Base-by-base conservation (phyloP, 2,329 filamentous ascomycete genomes). In the Metarhizium guizhouense region DNA sequence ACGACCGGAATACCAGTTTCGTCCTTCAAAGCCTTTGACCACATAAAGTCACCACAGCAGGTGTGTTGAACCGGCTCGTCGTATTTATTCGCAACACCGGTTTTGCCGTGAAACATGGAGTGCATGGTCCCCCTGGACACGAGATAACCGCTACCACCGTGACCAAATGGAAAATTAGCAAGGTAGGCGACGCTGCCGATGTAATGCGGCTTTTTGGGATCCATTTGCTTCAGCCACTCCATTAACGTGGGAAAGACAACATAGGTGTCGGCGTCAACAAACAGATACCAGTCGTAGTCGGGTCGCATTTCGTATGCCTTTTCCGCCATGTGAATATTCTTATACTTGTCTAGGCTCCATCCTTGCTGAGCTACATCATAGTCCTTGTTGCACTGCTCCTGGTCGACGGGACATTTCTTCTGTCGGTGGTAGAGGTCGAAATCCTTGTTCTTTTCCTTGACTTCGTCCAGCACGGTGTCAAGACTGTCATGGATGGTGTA, bases 261-360 rank as follows among this genome's bases (percentile, higher is more conserved):
- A 61, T 83, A 83, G 8, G 79, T 80, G 64, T 83, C 81, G 52
- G 79, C 78, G 54, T 84, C 81, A 58, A 83, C 72, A 59, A 81
- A 83, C 14, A 84, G 64, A 62, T 82, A 84, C 81, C 81, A 84
- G 60, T 82, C 77, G 56, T 76, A 76, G 56, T 72, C 63, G 10
- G 80, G 80, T 8, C 75, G 73, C 66, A 77, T 66, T 29, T 67
- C 62, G 61, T 76, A 83, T 0, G 77, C 67, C 67, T 81, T 79
- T 65, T 81, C 76, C 13, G 80, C 75, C 64, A 83, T 82, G 63
- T 82, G 80, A 49, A 82, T 70, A 64, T 82, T 83, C 67, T 84
- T 84, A 70, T 82, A 84, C 68, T 82, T 83, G 69, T 84, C 81
- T 43, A 84, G 65, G 18, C 70, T 72, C 81, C 80, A 84, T 1